Conservation (phyloP, 768 basidiomycete species). For the Trametes cinnabarina region DNA sequence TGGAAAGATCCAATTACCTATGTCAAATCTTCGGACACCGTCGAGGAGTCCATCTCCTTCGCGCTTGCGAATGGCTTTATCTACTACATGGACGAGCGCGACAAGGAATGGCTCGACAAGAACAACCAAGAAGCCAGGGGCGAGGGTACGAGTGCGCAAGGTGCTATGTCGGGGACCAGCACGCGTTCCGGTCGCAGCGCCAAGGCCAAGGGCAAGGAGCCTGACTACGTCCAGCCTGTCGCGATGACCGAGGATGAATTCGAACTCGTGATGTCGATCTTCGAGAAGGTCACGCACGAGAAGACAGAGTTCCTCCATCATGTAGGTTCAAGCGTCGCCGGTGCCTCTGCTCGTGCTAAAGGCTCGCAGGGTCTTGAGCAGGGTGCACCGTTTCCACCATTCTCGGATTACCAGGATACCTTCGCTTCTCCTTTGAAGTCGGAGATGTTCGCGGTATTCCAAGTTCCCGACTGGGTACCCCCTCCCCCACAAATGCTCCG, state of each 20-base stretch:
- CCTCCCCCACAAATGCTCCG: slow-evolving; percentile 58
- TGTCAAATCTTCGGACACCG: slow-evolving; percentile 79
- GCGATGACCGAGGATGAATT: slow-evolving; percentile 88
- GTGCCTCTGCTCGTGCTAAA: not conserved
- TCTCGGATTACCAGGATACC: slow-evolving; percentile 68
- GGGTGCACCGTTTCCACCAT: slow-evolving; percentile 68
- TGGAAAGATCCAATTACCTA: slow-evolving; percentile 81
- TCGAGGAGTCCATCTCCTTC: slow-evolving; percentile 67
- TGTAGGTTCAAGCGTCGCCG: slow-evolving; percentile 46
- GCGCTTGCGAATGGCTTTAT: slow-evolving; percentile 74
- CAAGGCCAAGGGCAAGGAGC: slow-evolving; percentile 84
- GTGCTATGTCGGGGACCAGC: slow-evolving; percentile 54
- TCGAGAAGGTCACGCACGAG: slow-evolving; percentile 89
- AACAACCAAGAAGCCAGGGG: slow-evolving; percentile 86
- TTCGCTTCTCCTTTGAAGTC: slow-evolving; percentile 61
- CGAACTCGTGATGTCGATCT: slow-evolving; percentile 91
- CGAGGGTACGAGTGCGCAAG: slow-evolving; percentile 80
- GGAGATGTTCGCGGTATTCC: slow-evolving; percentile 66
- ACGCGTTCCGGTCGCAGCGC: slow-evolving; percentile 64
- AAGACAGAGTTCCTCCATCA: slow-evolving; percentile 88
- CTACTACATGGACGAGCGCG: slow-evolving; percentile 95
- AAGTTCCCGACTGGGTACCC: slow-evolving; percentile 69
- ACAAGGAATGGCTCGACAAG: slow-evolving; percentile 91
- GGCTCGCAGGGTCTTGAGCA: slow-evolving; percentile 54
- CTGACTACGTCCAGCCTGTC: slow-evolving; percentile 61